Conservation (phyloP, 129 eudicot genomes). For the Flaveria trinervia region DNA sequence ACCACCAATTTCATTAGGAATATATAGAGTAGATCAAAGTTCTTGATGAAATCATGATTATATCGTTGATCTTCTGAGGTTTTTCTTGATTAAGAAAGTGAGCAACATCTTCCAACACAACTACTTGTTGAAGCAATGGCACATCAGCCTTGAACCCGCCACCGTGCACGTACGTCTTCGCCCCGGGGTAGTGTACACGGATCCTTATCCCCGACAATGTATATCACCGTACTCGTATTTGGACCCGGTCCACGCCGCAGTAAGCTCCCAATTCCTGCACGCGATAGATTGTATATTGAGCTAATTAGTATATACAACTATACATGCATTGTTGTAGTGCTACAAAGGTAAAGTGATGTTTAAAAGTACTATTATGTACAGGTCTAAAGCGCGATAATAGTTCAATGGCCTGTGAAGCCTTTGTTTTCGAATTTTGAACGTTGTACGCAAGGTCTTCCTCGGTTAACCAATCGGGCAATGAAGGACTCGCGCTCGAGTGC, state of each 20-base stretch:
- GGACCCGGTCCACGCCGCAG: conserved; percentile 67
- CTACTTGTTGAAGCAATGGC: conserved; percentile 61
- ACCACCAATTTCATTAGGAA: too few species aligned
- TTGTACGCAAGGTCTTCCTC: conserved; percentile 58
- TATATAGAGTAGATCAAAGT: conserved; percentile 15
- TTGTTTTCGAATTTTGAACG: conserved; percentile 46
- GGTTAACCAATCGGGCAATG: conserved; percentile 62
- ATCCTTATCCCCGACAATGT: conserved; percentile 65
- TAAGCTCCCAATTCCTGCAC: conserved; percentile 72
- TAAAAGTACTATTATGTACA: conserved; percentile 33
- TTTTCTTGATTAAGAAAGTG: conserved; percentile 78
- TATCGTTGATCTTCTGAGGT: conserved; percentile 43
- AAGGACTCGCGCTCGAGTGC: not conserved
- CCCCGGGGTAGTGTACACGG: conserved; percentile 63
- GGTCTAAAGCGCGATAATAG: conserved; percentile 66
- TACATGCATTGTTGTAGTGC: not conserved
- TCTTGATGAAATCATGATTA: conserved; percentile 52
- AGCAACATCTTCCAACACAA: conserved; percentile 63
- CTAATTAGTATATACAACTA: not conserved
- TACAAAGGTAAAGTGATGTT: not conserved
- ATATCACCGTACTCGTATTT: conserved; percentile 51
- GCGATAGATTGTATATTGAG: not conserved
- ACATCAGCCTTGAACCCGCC: conserved; percentile 66
- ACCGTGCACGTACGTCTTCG: conserved; percentile 60
- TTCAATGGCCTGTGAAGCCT: conserved; percentile 71